Percentiles rank a stretch among this genome's conserved stretches.
phyloP scores from a whole-genome alignment of 2,329 filamentous ascomycete genomes.

The Neophaeococcomyces mojaviensis region DNA sequence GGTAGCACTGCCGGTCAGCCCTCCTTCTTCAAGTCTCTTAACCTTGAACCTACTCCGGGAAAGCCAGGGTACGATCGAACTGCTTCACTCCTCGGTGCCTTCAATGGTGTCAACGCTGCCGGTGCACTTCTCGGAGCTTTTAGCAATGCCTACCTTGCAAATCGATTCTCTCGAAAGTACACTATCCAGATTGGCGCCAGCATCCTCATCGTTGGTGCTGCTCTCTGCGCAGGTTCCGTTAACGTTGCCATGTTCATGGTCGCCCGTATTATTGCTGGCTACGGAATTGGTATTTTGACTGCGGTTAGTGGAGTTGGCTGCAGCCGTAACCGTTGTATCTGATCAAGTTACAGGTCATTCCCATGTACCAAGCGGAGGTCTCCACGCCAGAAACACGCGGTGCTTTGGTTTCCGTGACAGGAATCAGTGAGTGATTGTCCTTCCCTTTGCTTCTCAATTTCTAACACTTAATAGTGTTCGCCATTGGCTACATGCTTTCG shows the following conservation, averaged over 20 bases:
- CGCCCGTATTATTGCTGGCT: conserved; percentile 26
- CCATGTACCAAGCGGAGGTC: conserved; percentile 21
- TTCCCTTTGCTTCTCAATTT: background rate
- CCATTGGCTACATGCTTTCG: conserved; percentile 19
- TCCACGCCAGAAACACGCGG: conserved; percentile 21
- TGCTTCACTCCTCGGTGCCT: conserved; percentile 36
- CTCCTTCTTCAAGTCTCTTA: conserved; percentile 37
- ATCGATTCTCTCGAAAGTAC: conserved; percentile 31
- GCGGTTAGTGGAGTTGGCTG: conserved; percentile 21
- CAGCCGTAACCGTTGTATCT: too few species aligned
- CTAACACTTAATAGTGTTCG: conserved; percentile 10
- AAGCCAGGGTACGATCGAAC: conserved; percentile 37
- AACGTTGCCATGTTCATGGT: conserved; percentile 27
- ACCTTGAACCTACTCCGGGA: conserved; percentile 30
- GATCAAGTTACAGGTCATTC: conserved; percentile 9
- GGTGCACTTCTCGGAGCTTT: conserved; percentile 34
- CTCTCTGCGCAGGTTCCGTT: conserved; percentile 21
- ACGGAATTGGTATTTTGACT: conserved; percentile 32
- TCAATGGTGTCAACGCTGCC: conserved; percentile 40
- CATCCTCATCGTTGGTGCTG: conserved; percentile 30
- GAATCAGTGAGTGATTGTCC: conserved; percentile 8
- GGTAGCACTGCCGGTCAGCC: conserved; percentile 40
- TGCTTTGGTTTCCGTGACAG: conserved; percentile 19
- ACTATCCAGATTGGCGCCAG: conserved; percentile 32
- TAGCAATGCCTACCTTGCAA: conserved; percentile 34